Evolutionary conservation across 2,329 filamentous ascomycete genomes (phyloP).

Genomic region (Sordariomycetes sp.): DNA sequence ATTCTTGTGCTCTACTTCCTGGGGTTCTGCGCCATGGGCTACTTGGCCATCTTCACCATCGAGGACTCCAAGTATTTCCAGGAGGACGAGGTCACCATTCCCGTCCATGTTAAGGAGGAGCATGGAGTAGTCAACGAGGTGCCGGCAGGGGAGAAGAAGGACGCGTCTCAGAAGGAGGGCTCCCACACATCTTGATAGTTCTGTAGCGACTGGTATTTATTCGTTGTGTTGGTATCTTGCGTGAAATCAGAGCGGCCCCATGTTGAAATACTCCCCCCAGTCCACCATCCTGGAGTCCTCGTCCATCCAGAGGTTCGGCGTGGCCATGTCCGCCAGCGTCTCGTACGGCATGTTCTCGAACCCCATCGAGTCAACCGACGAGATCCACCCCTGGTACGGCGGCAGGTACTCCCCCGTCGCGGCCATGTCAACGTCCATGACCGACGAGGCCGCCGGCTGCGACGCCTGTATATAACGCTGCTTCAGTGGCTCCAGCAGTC

Average conservation of each 20-base stretch:
- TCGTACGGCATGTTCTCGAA: not conserved
- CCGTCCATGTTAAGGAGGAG: not conserved
- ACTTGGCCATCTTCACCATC: not conserved
- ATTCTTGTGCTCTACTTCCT: not conserved
- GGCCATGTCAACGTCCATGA: not conserved
- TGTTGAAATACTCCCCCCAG: not conserved
- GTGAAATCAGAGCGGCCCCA: not conserved
- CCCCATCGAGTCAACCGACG: not conserved
- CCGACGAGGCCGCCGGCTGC: not conserved
- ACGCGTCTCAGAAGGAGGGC: not conserved
- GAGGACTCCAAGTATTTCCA: not conserved
- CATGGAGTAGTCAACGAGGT: not conserved
- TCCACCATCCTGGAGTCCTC: not conserved
- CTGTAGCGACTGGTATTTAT: not conserved
- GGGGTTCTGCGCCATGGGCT: not conserved
- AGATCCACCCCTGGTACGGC: not conserved
- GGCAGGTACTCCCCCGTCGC: not conserved
- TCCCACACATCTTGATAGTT: not conserved
- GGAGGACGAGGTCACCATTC: not conserved
- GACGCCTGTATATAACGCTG: not conserved
- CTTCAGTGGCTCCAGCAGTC: not conserved
- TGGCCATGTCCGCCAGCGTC: not conserved
- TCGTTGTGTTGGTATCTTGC: not conserved
- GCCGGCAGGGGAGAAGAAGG: not conserved
- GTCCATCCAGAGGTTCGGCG: not conserved